A percentile compares a stretch with the other conserved stretches of the same genome.
Conservation (phyloP, 176 grass and related monocot genomes). For the Poa annua region DNA sequence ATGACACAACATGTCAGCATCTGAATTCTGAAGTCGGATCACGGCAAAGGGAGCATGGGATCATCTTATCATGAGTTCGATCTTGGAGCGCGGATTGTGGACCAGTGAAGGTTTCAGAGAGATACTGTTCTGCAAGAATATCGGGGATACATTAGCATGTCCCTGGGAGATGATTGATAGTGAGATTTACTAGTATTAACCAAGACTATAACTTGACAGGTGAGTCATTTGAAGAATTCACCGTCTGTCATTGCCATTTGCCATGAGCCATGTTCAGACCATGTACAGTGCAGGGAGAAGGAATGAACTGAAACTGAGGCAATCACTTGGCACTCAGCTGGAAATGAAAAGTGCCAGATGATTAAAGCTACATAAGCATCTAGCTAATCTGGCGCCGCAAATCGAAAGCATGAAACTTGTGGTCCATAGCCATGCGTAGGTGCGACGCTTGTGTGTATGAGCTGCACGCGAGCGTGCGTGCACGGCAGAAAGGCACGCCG, state of each 20-base stretch:
- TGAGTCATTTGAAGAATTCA: slow-evolving; percentile 12
- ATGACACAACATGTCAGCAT: slow-evolving; percentile 26
- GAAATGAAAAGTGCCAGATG: slow-evolving; percentile 1
- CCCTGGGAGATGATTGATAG: background rate
- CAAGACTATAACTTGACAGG: background rate
- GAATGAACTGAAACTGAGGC: background rate
- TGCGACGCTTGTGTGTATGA: slow-evolving; percentile 32
- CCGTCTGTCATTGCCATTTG: background rate
- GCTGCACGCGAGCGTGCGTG: background rate
- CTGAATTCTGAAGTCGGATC: slow-evolving; percentile 30
- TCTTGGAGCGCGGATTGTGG: background rate
- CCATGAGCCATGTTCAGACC: background rate
- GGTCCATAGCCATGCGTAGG: slow-evolving; percentile 43
- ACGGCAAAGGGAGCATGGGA: slow-evolving; percentile 7
- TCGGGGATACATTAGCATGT: background rate
- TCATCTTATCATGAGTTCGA: slow-evolving; percentile 35
- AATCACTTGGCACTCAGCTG: background rate
- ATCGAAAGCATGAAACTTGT: background rate
- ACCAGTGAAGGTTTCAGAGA: slow-evolving; percentile 6
- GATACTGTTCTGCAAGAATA: slow-evolving; percentile 18
- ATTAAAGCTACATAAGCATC: background rate
- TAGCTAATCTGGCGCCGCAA: background rate
- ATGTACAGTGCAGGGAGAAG: background rate
- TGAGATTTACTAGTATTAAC: background rate
- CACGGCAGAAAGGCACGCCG: slow-evolving; percentile 5